A percentile compares a stretch with the other conserved stretches of the same genome.
Evolutionary conservation across 495 filamentous ascomycete species (phyloP).

Genomic region (Talaromyces stipitatus): DNA sequence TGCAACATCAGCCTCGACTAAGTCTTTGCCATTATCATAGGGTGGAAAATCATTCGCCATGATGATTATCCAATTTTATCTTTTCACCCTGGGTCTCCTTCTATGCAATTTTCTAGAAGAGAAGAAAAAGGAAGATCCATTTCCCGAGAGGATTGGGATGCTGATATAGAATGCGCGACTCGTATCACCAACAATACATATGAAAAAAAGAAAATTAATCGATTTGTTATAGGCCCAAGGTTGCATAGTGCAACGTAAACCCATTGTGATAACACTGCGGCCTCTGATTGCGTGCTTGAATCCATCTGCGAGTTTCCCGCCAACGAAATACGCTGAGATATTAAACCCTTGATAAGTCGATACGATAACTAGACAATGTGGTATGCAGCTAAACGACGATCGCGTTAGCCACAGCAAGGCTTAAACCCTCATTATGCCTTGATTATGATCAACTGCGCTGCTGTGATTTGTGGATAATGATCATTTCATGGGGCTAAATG

Average conservation of each 20-base stretch:
- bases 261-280: slow-evolving; percentile 3
- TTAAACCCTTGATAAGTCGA: not conserved
- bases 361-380: not conserved
- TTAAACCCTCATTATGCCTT: not conserved
- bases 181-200: not conserved
- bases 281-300: slow-evolving; percentile 8
- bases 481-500: not conserved
- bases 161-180: not conserved
- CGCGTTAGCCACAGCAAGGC: not conserved
- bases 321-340: not conserved
- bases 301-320: not conserved
- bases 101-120: not conserved
- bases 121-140: not conserved
- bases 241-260: not conserved
- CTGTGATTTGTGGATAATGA: not conserved
- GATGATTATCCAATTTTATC: not conserved
- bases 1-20: not conserved
- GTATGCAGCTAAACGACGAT: no score
- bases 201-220: not conserved
- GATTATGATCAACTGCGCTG: not conserved
- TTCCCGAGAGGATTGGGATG: not conserved
- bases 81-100: no score
- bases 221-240: not conserved
- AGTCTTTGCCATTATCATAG: not conserved
- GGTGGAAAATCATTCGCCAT: not conserved